A percentile compares a stretch with the other conserved stretches of the same genome.
These are phyloP conservation scores for Mucor velutinosus DNA, from an alignment of 371 early-diverging fungal genomes.

Conservation along the genomic window DNA sequence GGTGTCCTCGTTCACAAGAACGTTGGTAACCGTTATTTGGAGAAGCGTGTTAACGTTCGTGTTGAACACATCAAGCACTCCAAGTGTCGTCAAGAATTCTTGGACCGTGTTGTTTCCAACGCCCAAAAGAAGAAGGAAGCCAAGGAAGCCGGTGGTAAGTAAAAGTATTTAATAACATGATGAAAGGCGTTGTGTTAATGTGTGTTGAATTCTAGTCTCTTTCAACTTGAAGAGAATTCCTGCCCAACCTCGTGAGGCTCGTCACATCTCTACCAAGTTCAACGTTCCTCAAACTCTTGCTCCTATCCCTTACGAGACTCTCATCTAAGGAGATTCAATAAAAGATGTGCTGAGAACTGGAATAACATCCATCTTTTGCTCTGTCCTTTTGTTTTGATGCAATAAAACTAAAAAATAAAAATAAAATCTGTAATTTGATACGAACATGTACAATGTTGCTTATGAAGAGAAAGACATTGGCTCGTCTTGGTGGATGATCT, in stretches of 20 bases:
- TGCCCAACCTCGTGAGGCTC: constrained; percentile 90
- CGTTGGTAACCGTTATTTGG: constrained; percentile 97
- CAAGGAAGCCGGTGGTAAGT: constrained; percentile 59
- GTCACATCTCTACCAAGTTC: constrained; percentile 85
- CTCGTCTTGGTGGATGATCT: neutral
- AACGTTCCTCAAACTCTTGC: constrained; percentile 93
- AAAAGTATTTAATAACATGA: too few species aligned
- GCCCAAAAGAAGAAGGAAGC: constrained; percentile 85
- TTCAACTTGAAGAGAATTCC: constrained; percentile 94
- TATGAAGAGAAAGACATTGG: neutral
- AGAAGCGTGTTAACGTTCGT: constrained; percentile 98
- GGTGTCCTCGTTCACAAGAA: constrained; percentile 99
- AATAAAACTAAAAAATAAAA: neutral
- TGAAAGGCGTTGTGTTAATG: neutral
- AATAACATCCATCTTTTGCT: neutral
- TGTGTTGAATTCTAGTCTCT: constrained; percentile 37
- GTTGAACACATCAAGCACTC: constrained; percentile 99
- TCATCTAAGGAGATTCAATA: constrained; percentile 53
- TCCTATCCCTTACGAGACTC: constrained; percentile 95
- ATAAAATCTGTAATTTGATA: neutral
- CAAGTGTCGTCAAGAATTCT: constrained; percentile 99
- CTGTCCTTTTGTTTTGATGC: neutral
- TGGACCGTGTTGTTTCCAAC: constrained; percentile 97
- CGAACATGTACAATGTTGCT: neutral
- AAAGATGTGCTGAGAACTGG: neutral